phyloP scores from a whole-genome alignment of 495 filamentous ascomycete genomes.

The Lasiosphaeria miniovina region DNA sequence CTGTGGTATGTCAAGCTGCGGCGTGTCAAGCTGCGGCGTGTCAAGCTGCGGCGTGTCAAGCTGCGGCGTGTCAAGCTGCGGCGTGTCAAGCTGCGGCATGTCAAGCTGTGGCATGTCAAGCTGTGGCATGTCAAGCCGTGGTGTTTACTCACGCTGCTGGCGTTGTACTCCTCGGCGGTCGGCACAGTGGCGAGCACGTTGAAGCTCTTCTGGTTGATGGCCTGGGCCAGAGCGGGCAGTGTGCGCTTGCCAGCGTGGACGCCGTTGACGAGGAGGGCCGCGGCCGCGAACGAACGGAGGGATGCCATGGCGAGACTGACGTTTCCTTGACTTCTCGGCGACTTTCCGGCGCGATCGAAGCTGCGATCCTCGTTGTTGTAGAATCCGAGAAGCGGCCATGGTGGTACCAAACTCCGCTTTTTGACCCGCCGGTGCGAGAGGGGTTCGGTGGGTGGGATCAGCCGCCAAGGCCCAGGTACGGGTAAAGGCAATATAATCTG shows the following conservation, averaged over 20 bases:
- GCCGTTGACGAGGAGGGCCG: constrained; percentile 8
- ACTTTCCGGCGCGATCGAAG: not conserved
- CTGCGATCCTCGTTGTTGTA: not conserved
- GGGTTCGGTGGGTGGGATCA: constrained; percentile 12
- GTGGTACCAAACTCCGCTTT: constrained; percentile 8
- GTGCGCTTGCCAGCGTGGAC: constrained; percentile 10
- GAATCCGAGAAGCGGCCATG: constrained; percentile 3
- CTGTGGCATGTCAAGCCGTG: no score
- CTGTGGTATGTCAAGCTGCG: no score
- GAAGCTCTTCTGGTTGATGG: constrained; percentile 42
- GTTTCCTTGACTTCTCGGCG: not conserved
- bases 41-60: no score
- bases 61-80: no score
- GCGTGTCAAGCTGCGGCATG: no score
- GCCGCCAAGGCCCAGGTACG: constrained; percentile 4
- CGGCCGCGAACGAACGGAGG: constrained; percentile 12
- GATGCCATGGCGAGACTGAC: constrained; percentile 11
- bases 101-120: no score
- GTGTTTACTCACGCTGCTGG: constrained; percentile 14
- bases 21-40: no score
- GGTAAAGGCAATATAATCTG: constrained; percentile 1
- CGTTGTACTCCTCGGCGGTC: constrained; percentile 17
- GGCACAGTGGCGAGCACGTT: constrained; percentile 32
- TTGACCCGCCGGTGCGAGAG: constrained; percentile 10
- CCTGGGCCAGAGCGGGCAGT: constrained; percentile 38